Percentiles rank a stretch among this genome's conserved stretches.
phyloP scores from a whole-genome alignment of 371 early-diverging fungal species.

The Mortierella sp. region DNA sequence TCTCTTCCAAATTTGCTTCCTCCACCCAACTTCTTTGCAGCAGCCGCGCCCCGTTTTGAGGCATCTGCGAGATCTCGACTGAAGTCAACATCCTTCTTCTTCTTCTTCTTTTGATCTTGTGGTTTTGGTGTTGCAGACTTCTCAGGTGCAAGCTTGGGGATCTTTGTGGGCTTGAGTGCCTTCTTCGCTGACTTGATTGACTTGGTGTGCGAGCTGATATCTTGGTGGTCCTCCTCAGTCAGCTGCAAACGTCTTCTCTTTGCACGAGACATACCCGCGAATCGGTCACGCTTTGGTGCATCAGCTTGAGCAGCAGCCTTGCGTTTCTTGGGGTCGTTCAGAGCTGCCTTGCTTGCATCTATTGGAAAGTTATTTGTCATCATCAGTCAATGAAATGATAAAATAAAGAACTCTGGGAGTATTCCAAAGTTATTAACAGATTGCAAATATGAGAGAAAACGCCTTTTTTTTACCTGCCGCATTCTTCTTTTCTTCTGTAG shows the following conservation, averaged over 20 bases:
- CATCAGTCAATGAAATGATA: neutral
- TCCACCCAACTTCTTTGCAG: constrained; percentile 41
- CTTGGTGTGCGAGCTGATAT: constrained; percentile 58
- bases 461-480: constrained; percentile 49
- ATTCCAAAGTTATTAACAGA: too few relatives aligned
- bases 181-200: constrained; percentile 72
- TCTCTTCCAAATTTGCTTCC: constrained; percentile 32
- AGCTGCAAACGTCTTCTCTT: constrained; percentile 71
- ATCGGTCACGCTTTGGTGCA: constrained; percentile 70
- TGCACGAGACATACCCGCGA: constrained; percentile 76
- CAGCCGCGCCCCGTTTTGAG: constrained; percentile 36
- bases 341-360: constrained; percentile 52
- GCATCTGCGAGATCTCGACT: constrained; percentile 57
- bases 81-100: constrained; percentile 58
- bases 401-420: neutral
- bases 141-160: constrained; percentile 50
- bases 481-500: constrained; percentile 68
- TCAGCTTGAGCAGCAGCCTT: constrained; percentile 50
- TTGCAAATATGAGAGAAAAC: neutral
- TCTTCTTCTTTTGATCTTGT: constrained; percentile 51
- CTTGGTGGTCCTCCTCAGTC: constrained; percentile 72
- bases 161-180: constrained; percentile 61
- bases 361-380: neutral
- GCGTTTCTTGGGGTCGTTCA: constrained; percentile 59
- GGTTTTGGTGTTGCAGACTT: constrained; percentile 30